Conservation (phyloP, 169 alveolate genomes). For the Plasmodium blacklocki region DNA sequence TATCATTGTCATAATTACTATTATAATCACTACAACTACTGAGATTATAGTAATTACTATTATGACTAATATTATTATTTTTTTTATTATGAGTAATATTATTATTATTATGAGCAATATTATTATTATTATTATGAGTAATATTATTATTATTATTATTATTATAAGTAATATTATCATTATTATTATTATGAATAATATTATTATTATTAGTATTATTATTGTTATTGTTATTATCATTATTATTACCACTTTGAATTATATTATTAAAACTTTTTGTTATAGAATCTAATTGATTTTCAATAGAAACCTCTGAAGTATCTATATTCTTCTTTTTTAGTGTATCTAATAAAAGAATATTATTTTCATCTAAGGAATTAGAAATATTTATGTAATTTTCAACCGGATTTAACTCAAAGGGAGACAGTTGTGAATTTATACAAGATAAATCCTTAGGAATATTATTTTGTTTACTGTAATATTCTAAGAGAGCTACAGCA, state of each 20-base stretch:
- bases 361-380: slow-evolving; percentile 16
- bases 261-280: background rate
- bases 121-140: background rate
- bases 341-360: background rate
- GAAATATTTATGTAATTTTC: background rate
- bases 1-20: background rate
- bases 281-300: background rate
- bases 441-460: slow-evolving; percentile 25
- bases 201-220: background rate
- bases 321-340: slow-evolving; percentile 6
- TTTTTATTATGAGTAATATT: background rate
- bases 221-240: slow-evolving; percentile 1
- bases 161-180: background rate
- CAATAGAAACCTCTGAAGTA: background rate
- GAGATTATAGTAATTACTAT: background rate
- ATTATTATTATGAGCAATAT: background rate
- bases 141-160: slow-evolving; percentile 2
- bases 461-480: slow-evolving; percentile 9
- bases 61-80: background rate
- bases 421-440: background rate
- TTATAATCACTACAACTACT: background rate
- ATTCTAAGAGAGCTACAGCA: slow-evolving; percentile 11
- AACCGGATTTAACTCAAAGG: background rate
- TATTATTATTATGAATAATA: background rate
- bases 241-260: background rate